Evolutionary conservation across 257 asterid species (phyloP).

Genomic region (Ligustrum vulgare): DNA sequence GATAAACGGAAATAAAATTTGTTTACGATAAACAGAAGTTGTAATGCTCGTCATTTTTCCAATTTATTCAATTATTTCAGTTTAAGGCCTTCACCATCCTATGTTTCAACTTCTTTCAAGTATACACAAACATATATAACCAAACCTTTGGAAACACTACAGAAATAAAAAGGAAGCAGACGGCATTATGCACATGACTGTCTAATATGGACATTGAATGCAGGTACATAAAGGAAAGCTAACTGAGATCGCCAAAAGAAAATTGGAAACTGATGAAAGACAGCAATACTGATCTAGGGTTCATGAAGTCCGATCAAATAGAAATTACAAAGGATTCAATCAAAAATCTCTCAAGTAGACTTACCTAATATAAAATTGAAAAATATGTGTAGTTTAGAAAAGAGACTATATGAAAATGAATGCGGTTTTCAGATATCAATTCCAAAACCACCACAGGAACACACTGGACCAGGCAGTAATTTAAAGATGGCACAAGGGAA

Average conservation of each 20-base stretch:
- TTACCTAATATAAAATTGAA: neutral
- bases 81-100: neutral
- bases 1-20: neutral
- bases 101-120: neutral
- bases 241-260: neutral
- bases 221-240: neutral
- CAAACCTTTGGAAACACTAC: neutral
- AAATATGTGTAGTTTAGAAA: constrained; percentile 18
- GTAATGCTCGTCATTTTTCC: neutral
- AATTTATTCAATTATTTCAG: neutral
- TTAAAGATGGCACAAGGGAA: constrained; percentile 8
- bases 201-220: neutral
- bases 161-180: no score
- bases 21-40: no score
- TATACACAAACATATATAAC: neutral
- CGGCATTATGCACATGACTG: neutral
- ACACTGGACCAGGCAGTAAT: constrained; percentile 6
- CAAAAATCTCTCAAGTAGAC: constrained; percentile 1
- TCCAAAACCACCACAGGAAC: constrained; percentile 18
- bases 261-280: constrained; percentile 10
- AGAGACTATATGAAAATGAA: constrained; percentile 1
- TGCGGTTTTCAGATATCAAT: neutral
- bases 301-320: neutral
- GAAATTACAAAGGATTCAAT: neutral
- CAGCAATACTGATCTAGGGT: neutral